Evolutionary conservation across 176 grass and related monocot species (phyloP), one percentile per base, ranked within the genome.

Genomic region (Oryza glaberrima): DNA sequence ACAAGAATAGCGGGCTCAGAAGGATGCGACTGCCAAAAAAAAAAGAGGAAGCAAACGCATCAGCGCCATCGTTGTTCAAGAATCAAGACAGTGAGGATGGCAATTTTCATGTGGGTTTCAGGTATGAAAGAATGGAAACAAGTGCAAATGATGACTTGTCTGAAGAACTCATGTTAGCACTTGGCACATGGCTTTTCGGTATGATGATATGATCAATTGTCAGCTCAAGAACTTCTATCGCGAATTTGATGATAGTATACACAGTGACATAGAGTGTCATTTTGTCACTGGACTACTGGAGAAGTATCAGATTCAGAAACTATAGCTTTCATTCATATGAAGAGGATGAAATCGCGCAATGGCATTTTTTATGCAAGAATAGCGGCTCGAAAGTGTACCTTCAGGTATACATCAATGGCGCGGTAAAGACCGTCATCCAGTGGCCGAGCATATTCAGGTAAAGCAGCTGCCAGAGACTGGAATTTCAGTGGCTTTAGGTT

Each of bases 331-430:
- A 34, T 51, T 36, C 19, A 38, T 56, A 40, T 41, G 77, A 11
- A 67, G 41, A 81, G 30, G 8, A 70, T n/a, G 44, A 36, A 68
- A 15, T 19, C 5, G 44, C 11, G 14, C 35, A 13, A 2, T 11
- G 34, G 20, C 44, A 69, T 35, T 69, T 52, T 38, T 38, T 6
- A 70, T 32, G 52, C 38, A 73, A 56, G 13, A 52, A 36, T 1
- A 56, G 8, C n/a, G 36, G 3, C 10, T 82, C 2, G 16, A 35
- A 34, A 47, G 15, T 43, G 46, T 85, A 90, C 92, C 90, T 94
- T 94, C 5, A 94, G 70, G 65, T 94, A 94, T 75, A 94, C 86
- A 82, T 94, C 92, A 65, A 94, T 72, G 10, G 92, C 87, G 0
- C 92, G 84, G 83, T 94, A 94, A 75, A 94, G 81, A 13, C 89